Conservation (phyloP, 371 early-diverging fungal genomes). For the Synchytrium microbalum region DNA sequence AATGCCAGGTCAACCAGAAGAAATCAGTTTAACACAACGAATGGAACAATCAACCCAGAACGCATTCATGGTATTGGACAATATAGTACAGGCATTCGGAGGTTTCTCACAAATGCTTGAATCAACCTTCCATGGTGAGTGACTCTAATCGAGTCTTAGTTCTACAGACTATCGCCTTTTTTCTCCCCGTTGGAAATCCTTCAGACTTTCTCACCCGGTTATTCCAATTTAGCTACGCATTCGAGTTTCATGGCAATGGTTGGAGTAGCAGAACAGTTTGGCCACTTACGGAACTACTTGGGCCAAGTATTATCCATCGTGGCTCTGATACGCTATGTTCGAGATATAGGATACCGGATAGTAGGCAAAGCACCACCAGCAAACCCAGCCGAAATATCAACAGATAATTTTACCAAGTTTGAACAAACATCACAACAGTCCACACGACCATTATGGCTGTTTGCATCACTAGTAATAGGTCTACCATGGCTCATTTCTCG, state of each 20-base stretch:
- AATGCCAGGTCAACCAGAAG: constrained; percentile 17
- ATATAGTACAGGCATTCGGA: constrained; percentile 88
- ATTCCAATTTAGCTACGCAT: constrained; percentile 73
- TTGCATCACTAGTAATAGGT: constrained; percentile 73
- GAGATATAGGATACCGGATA: constrained; percentile 34
- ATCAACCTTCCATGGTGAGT: constrained; percentile 58
- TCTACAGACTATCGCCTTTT: neutral
- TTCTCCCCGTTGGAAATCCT: neutral
- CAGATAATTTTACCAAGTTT: constrained; percentile 17
- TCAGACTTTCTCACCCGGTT: neutral
- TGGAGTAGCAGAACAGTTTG: constrained; percentile 93
- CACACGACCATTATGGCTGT: constrained; percentile 60
- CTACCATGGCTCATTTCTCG: constrained; percentile 84
- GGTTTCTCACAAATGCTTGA: constrained; percentile 96
- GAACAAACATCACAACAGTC: constrained; percentile 8
- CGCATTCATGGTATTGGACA: constrained; percentile 82
- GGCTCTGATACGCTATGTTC: constrained; percentile 41
- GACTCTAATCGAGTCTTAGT: too few relatives aligned
- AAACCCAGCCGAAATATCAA: constrained; percentile 18
- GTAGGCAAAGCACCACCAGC: constrained; percentile 7
- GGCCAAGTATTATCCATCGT: constrained; percentile 71
- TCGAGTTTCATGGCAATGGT: constrained; percentile 96
- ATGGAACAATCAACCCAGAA: constrained; percentile 81
- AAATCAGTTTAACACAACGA: constrained; percentile 60
- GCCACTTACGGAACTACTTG: constrained; percentile 69